These are phyloP conservation scores for Fraxinus paxiana DNA, from an alignment of 305 asterid species.

Conservation along the genomic window DNA sequence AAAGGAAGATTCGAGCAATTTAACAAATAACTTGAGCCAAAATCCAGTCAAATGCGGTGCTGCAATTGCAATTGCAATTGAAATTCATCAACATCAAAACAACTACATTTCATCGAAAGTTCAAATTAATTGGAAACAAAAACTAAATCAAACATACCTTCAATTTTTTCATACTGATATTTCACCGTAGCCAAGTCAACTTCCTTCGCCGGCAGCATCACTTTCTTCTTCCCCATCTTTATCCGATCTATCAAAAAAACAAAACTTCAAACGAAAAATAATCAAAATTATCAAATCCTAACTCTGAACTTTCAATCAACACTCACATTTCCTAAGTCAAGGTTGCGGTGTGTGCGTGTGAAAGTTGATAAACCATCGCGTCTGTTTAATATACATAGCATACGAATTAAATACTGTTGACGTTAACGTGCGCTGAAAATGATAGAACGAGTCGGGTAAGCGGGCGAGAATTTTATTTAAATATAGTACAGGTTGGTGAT, in stretches of 20 bases:
- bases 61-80: conserved; percentile 30
- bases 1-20: conserved; percentile 57
- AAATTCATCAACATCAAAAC: neutral
- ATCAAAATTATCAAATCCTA: neutral
- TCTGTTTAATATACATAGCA: neutral
- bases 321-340: neutral
- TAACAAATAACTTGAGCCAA: conserved; percentile 53
- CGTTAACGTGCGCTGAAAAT: conserved; percentile 1
- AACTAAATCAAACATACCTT: conserved; percentile 38
- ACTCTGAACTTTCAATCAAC: neutral
- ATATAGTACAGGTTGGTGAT: neutral
- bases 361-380: neutral
- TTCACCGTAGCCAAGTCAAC: conserved; percentile 66
- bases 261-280: neutral
- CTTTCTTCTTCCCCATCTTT: conserved; percentile 66
- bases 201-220: conserved; percentile 71
- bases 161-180: conserved; percentile 53
- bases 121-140: neutral
- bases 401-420: neutral
- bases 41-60: conserved; percentile 93
- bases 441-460: neutral
- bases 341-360: neutral
- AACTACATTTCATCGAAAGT: conserved; percentile 3
- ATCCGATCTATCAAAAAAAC: conserved; percentile 12
- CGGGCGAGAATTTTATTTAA: neutral